Base-by-base conservation (phyloP, 148 eudicot species). In the Amaranthus cruentus region DNA sequence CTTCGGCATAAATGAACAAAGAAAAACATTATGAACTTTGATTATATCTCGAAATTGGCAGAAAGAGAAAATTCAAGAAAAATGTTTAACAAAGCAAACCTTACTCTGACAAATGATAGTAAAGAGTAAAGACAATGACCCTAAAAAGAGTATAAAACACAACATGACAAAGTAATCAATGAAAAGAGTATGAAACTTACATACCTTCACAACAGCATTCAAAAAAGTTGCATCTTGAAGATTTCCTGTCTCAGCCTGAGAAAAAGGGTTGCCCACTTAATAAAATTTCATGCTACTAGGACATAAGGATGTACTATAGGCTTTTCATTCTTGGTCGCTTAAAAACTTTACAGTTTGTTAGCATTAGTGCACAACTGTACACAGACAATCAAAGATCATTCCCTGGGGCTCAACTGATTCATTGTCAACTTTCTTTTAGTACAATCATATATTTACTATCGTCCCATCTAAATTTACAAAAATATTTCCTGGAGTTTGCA, bases 191-290 rank as follows among this genome's bases (percentile, higher is more conserved):
- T 53, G 4, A 48, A 52, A 59, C 4, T 48, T 7, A 6, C 76
- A 73, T 87, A 93, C 98, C 98, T 93, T 93, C 69, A 91, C 98
- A 44, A 93, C 98, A 77, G 98, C 98, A 83, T 87, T 89, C 65
- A 93, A 83, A 83, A 85, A 89, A 66, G 88, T 68, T 70, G 92
- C 82, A 77, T 87, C 89, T 72, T 88, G 94, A 84, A 89, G 79
- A 79, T 79, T 87, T 71, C 87, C 86, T 47, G 83, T 77, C 73
- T 91, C 98, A 71, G 82, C 95, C 98, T 93, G 90, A 57, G 65
- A 86, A 71, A 74, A 50, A 70, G 13, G 3, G 58, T 59, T n/a
- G 49, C 18, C 42, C 55, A 53, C 57, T 49, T 60, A 65, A 71
- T 2, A 13, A 46, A 62, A 28, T 2, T 13, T 56, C 53, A 51